These are phyloP conservation scores for Evernia prunastri DNA, from an alignment of 495 filamentous ascomycete genomes.

Conservation along the genomic window DNA sequence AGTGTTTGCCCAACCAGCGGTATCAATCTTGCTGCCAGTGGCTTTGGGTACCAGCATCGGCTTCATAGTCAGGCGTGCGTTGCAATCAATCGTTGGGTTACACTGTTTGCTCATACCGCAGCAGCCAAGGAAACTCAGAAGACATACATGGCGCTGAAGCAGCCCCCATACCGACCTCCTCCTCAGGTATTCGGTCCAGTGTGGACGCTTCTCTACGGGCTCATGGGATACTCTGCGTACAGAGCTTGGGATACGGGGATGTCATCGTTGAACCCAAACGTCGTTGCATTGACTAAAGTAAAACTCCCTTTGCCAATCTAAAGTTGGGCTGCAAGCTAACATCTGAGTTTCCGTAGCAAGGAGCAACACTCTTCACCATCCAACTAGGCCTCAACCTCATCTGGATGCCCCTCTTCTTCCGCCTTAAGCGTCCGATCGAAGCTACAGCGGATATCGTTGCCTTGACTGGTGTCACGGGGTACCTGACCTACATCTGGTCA, in stretches of 20 bases:
- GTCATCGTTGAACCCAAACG: conserved; percentile 39
- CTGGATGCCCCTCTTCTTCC: conserved; percentile 95
- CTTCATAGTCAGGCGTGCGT: conserved; percentile 51
- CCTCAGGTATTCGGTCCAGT: conserved; percentile 73
- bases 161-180: conserved; percentile 77
- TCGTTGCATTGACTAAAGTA: conserved; percentile 38
- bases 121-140: conserved; percentile 50
- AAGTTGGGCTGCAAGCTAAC: conserved; percentile 14
- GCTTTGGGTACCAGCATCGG: conserved; percentile 58
- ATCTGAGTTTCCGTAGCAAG: conserved; percentile 41
- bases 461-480: conserved; percentile 60
- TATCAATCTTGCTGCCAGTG: conserved; percentile 63
- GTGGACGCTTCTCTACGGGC: conserved; percentile 80
- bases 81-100: neutral
- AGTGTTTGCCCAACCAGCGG: conserved; percentile 59
- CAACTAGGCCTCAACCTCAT: conserved; percentile 78
- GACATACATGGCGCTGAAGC: conserved; percentile 60
- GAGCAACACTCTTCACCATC: conserved; percentile 69
- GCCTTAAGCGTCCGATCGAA: conserved; percentile 57
- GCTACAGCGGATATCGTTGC: conserved; percentile 71
- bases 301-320: neutral
- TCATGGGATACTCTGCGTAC: conserved; percentile 86
- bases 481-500: conserved; percentile 68
- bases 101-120: conserved; percentile 1
- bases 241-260: conserved; percentile 58